phyloP scores from a whole-genome alignment of 2,329 filamentous ascomycete species.

The Tolypocladium album region DNA sequence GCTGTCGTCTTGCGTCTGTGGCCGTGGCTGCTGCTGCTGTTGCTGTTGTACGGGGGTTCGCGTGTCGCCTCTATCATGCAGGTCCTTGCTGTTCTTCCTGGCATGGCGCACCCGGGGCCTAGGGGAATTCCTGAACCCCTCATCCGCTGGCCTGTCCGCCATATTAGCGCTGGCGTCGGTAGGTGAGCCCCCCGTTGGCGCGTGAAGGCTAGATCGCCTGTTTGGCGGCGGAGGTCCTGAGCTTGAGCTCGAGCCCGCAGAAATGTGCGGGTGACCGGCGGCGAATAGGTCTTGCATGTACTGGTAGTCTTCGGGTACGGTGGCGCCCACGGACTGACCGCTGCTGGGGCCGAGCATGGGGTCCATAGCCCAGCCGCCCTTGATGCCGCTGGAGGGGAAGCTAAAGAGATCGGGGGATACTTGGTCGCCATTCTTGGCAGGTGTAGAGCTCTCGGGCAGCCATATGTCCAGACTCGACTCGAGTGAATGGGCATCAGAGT shows the following conservation, averaged over 20 bases:
- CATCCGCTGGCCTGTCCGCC: conserved; percentile 1
- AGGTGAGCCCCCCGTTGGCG: conserved; percentile 28
- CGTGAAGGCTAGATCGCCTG: conserved; percentile 42
- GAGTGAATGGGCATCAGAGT: conserved; percentile 29
- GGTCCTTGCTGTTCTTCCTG: conserved; percentile 20
- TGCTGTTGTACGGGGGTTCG: conserved; percentile 11
- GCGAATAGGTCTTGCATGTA: conserved; percentile 36
- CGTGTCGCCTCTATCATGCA: conserved; percentile 13
- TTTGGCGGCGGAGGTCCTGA: conserved; percentile 37
- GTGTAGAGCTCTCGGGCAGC: conserved; percentile 42
- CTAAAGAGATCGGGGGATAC: conserved; percentile 43
- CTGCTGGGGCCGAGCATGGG: conserved; percentile 31
- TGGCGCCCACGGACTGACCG: conserved; percentile 10
- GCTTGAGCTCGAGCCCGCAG: conserved; percentile 1
- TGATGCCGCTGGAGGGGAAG: conserved; percentile 31
- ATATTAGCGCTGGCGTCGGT: conserved; percentile 9
- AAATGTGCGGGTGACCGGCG: too few relatives aligned
- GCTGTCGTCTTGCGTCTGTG: conserved; percentile 6
- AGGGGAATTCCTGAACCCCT: conserved; percentile 11
- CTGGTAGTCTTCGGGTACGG: conserved; percentile 20
- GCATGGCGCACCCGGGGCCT: conserved; percentile 6
- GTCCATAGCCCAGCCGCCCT: conserved; percentile 34
- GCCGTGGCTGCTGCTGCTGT: conserved; percentile 5
- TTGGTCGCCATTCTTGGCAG: conserved; percentile 15
- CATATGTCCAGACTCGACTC: conserved; percentile 46